phyloP scores from a whole-genome alignment of 495 filamentous ascomycete species.

The Bathelium albidoporum region DNA sequence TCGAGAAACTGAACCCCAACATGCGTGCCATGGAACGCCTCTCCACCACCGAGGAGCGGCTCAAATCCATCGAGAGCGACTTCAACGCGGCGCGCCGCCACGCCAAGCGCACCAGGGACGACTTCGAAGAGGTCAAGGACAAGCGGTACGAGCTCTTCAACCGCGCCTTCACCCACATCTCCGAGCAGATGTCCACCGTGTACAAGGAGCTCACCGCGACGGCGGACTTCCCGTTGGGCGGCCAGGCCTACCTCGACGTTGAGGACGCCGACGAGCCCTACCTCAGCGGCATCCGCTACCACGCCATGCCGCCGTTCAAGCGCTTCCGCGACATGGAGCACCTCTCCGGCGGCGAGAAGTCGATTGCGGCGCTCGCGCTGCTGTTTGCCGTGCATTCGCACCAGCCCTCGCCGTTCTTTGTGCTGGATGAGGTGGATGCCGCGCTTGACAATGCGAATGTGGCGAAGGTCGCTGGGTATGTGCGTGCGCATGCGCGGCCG shows the following conservation, averaged over 20 bases:
- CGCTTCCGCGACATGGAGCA: conserved; percentile 99
- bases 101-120: conserved; percentile 65
- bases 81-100: conserved; percentile 71
- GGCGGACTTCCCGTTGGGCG: conserved; percentile 75
- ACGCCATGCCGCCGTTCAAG: conserved; percentile 97
- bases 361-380: conserved; percentile 91
- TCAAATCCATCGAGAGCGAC: conserved; percentile 76
- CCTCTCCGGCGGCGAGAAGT: conserved; percentile 94
- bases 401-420: conserved; percentile 92
- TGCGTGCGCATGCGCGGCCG: conserved; percentile 83
- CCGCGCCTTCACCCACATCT: conserved; percentile 89
- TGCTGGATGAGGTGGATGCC: conserved; percentile 95
- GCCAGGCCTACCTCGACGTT: conserved; percentile 89
- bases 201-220: conserved; percentile 91
- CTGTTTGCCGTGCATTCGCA: conserved; percentile 94
- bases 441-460: conserved; percentile 96
- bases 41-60: conserved; percentile 69
- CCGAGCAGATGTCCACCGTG: conserved; percentile 82
- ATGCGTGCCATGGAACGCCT: conserved; percentile 92
- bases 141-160: conserved; percentile 85
- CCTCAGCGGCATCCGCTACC: conserved; percentile 89
- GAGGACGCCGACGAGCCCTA: conserved; percentile 88
- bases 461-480: conserved; percentile 87
- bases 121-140: conserved; percentile 69
- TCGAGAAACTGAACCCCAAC: conserved; percentile 91